Percentiles rank a stretch among this genome's conserved stretches.
Conservation (phyloP, 371 early-diverging fungal species). For the Rhizopus delemar region DNA sequence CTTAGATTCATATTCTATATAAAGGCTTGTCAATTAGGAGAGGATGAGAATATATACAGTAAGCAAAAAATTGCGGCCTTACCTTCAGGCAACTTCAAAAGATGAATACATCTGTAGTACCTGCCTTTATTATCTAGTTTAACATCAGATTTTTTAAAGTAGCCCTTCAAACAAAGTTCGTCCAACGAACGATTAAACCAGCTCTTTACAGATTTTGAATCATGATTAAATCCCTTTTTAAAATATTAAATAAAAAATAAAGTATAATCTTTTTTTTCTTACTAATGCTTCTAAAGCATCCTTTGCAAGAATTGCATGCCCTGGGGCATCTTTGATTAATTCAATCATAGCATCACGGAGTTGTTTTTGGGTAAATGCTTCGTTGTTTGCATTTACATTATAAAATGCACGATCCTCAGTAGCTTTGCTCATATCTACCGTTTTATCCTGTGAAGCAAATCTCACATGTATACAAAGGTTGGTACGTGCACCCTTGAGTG, state of each 20-base stretch:
- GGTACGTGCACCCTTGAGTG: constrained; percentile 25
- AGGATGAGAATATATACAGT: too few species aligned
- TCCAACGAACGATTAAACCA: constrained; percentile 43
- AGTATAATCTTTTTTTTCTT: constrained; percentile 8
- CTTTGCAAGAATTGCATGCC: constrained; percentile 25
- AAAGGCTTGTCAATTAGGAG: neutral
- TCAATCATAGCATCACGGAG: constrained; percentile 21
- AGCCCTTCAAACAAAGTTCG: constrained; percentile 21
- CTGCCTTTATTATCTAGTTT: constrained; percentile 8
- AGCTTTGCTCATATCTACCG: constrained; percentile 7
- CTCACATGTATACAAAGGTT: constrained; percentile 40
- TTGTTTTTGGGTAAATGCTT: constrained; percentile 11
- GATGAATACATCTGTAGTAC: constrained; percentile 24
- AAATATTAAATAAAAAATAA: neutral
- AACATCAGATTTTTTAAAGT: constrained; percentile 21
- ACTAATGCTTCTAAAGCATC: constrained; percentile 44
- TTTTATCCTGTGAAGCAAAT: constrained; percentile 7
- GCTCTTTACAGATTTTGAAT: constrained; percentile 15
- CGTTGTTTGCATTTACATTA: constrained; percentile 35
- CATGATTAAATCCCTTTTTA: neutral
- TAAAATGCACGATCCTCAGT: constrained; percentile 16
- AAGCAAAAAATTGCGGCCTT: neutral
- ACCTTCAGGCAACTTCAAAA: constrained; percentile 19
- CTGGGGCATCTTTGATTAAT: constrained; percentile 29
- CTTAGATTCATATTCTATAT: neutral